Base-by-base conservation (phyloP, 345 rosid genomes). In the Brassica incana region DNA sequence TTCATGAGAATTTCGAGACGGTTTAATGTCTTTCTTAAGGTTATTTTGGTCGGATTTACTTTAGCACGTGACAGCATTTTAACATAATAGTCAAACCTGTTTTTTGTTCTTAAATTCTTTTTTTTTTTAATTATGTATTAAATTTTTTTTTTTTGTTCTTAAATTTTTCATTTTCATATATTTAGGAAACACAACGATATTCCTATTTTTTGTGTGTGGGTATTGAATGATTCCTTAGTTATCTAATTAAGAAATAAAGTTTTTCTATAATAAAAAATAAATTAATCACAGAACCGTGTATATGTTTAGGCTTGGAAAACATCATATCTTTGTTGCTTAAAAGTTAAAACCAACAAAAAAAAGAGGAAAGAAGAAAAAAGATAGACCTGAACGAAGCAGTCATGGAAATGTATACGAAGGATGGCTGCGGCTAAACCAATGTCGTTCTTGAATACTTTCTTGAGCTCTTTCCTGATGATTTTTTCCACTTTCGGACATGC, bases 391-490 rank as follows among this genome's bases (percentile, higher is more conserved):
- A 94, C 98, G 62, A 92, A 94, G 90, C 98, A 94, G 75, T 92
- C 97, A 45, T 94, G 98, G 84, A 94, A 94, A 80, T 90, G 97
- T 71, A 91, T 88, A 73, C 97, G 97, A 48, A 92, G 93, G 68
- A 92, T 79, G 62, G 91, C 98, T n/a, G 98, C 98, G 66, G 97
- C 98, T 69, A 85, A 93, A 74, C 92, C 98, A 35, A 89, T 84
- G 30, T 92, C 98, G 10, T 80, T 75, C 80, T 83, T 84, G 83
- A 94, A 87, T 5, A 85, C 88, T 75, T 90, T 88, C 80, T 83
- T 63, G 43, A 94, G 91, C 76, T 86, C 87, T 11, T 82, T 86
- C 62, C 85, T 77, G 63, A 90, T 36, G 9, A 91, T 83, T 25
- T 86, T 86, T 72, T 94, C 97, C 0, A 84, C 78, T 54, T 87